Evolutionary conservation across 192 early-diverging fungal genomes (phyloP).

Genomic region (Coemansia erecta): DNA sequence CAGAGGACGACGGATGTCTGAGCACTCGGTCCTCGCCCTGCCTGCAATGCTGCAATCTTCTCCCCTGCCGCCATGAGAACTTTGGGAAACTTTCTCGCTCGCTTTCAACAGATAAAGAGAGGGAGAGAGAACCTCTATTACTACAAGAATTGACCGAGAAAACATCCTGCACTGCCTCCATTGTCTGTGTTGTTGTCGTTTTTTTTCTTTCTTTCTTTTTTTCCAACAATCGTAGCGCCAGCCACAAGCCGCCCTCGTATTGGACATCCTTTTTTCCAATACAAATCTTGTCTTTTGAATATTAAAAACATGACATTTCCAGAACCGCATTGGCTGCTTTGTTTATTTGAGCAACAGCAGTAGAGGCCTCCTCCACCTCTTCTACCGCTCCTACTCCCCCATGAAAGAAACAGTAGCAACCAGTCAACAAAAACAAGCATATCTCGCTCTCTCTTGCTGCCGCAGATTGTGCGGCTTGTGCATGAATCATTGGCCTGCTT

Average conservation of each 20-base stretch:
- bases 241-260: too few relatives aligned
- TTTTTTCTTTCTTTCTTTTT: background rate
- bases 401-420: too few relatives aligned
- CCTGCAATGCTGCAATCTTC: background rate
- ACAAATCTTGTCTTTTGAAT: background rate
- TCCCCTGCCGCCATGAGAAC: conserved; percentile 1
- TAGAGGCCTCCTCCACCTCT: too few relatives aligned
- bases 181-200: background rate
- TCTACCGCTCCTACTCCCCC: too few relatives aligned
- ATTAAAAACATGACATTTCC: background rate
- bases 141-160: too few relatives aligned
- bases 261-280: background rate
- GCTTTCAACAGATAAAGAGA: background rate
- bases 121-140: background rate
- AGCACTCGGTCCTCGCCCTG: background rate
- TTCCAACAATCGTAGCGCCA: too few relatives aligned
- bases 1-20: background rate
- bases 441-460: too few relatives aligned
- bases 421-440: too few relatives aligned
- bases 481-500: too few relatives aligned
- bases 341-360: background rate
- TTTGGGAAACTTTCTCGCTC: background rate
- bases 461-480: too few relatives aligned
- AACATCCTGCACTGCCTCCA: too few relatives aligned
- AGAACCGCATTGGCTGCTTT: background rate